Percentiles rank a stretch among this genome's conserved stretches.
Conservation (phyloP, 2,329 filamentous ascomycete genomes). For the Colletotrichum tofieldiae region DNA sequence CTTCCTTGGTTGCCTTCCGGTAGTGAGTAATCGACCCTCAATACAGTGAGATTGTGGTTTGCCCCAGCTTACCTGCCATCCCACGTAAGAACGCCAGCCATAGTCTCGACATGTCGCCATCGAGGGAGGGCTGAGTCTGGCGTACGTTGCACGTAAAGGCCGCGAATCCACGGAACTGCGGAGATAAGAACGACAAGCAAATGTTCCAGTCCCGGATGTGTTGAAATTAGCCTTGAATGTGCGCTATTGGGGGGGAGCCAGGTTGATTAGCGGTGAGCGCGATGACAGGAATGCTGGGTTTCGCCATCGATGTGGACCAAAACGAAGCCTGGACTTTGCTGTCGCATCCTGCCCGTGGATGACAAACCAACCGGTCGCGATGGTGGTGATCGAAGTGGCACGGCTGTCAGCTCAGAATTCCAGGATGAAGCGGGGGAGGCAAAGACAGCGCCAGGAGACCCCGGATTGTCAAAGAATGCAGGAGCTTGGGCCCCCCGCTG, state of each 20-base stretch:
- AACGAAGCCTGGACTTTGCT: not conserved
- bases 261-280: not conserved
- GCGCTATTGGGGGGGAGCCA: not conserved
- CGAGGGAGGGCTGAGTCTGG: constrained; percentile 1
- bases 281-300: not conserved
- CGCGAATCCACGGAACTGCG: not conserved
- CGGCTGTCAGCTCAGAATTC: constrained; percentile 4
- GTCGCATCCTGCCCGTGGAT: not conserved
- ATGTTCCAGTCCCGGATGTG: not conserved
- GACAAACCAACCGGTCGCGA: not conserved
- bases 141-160: constrained; percentile 12
- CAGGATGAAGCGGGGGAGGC: constrained; percentile 1
- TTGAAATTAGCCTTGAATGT: not conserved
- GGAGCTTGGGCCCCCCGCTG: constrained; percentile 22
- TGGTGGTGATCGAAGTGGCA: constrained; percentile 1
- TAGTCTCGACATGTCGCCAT: not conserved
- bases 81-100: constrained; percentile 21
- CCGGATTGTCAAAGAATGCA: constrained; percentile 10
- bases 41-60: constrained; percentile 4
- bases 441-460: not conserved
- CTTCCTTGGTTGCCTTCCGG: not conserved
- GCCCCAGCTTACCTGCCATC: constrained; percentile 27
- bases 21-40: constrained; percentile 19
- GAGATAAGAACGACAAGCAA: not conserved
- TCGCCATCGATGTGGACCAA: not conserved